phyloP scores from a whole-genome alignment of 2,329 filamentous ascomycete species.

The Alternaria conjuncta region DNA sequence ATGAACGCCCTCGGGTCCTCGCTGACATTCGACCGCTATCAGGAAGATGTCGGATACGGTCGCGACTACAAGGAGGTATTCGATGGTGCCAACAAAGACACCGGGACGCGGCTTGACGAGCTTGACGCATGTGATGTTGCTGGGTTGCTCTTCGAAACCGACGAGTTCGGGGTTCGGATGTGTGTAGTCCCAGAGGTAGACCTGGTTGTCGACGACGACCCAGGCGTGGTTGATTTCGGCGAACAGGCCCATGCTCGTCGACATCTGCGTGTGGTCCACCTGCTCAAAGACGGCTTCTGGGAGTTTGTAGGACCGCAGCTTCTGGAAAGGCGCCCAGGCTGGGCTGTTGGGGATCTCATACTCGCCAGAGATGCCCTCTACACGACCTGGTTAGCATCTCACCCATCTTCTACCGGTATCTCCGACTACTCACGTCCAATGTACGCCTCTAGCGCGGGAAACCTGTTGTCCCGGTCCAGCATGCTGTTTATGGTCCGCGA shows the following conservation, averaged over 20 bases:
- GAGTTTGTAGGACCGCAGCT: slow-evolving; percentile 83
- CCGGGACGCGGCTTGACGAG: slow-evolving; percentile 83
- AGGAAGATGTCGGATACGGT: slow-evolving; percentile 85
- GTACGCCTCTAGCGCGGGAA: slow-evolving; percentile 88
- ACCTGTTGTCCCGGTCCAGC: slow-evolving; percentile 76
- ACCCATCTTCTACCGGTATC: not conserved
- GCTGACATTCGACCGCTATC: slow-evolving; percentile 77
- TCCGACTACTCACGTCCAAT: slow-evolving; percentile 72
- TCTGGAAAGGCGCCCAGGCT: slow-evolving; percentile 89
- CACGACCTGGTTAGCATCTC: slow-evolving; percentile 37
- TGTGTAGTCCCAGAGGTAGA: slow-evolving; percentile 98
- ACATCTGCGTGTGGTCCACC: slow-evolving; percentile 84
- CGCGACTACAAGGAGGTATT: slow-evolving; percentile 85
- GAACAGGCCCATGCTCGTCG: slow-evolving; percentile 94
- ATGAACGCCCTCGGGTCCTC: slow-evolving; percentile 70
- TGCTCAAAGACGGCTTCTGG: slow-evolving; percentile 92
- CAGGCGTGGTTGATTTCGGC: slow-evolving; percentile 94
- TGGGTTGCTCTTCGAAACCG: slow-evolving; percentile 86
- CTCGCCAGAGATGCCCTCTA: slow-evolving; percentile 88
- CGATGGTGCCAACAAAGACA: slow-evolving; percentile 87
- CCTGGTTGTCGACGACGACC: slow-evolving; percentile 92
- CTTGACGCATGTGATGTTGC: slow-evolving; percentile 90
- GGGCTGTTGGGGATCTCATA: slow-evolving; percentile 76
- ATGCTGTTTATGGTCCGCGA: slow-evolving; percentile 83
- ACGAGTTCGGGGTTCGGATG: slow-evolving; percentile 88